Conservation (phyloP, 805 yeast species). For the Yarrowia bubula region DNA sequence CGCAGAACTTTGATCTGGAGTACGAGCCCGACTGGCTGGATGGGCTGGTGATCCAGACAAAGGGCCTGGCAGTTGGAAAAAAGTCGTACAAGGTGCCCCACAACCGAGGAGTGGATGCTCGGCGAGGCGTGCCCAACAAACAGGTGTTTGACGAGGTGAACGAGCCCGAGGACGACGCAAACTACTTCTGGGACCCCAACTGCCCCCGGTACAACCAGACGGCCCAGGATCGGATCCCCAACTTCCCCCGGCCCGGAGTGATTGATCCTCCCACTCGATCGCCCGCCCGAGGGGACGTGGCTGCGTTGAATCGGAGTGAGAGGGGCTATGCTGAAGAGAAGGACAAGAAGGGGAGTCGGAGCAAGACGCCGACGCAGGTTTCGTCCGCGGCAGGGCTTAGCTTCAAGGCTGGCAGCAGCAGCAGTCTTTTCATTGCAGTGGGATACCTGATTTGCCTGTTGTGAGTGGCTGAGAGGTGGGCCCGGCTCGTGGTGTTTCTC, state of each 20-base stretch:
- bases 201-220: conserved; percentile 21
- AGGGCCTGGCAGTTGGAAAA: neutral
- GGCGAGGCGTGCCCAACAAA: conserved; percentile 9
- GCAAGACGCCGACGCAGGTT: neutral
- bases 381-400: neutral
- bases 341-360: neutral
- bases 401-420: conserved; percentile 15
- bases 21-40: conserved; percentile 23
- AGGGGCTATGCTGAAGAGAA: neutral
- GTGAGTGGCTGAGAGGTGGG: neutral
- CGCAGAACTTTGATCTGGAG: conserved; percentile 17
- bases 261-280: conserved; percentile 17
- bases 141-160: neutral
- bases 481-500: neutral
- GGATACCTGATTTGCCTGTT: conserved; percentile 6
- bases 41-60: conserved; percentile 20
- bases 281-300: conserved; percentile 13
- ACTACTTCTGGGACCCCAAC: conserved; percentile 17
- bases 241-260: conserved; percentile 7
- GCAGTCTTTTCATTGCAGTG: conserved; percentile 20
- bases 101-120: conserved; percentile 6
- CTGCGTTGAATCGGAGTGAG: neutral
- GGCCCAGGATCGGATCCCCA: conserved; percentile 10
- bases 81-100: conserved; percentile 16
- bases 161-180: conserved; percentile 6